Percentiles rank a stretch among this genome's conserved stretches.
Evolutionary conservation across 306 rosid genomes (phyloP).

Genomic region (Acacia melanoxylon): DNA sequence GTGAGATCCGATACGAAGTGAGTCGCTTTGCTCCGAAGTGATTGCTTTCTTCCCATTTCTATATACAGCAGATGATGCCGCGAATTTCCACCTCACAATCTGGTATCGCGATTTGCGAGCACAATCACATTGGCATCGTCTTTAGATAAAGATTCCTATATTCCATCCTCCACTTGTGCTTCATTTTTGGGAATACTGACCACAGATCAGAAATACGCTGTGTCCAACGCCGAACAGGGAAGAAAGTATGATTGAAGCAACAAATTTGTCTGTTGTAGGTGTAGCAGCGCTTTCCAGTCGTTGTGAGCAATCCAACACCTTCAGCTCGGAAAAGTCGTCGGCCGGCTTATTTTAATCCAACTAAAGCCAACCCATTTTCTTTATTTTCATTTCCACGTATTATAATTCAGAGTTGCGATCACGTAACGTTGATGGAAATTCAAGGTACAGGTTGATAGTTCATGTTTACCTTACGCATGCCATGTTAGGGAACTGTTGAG

Average conservation of each 20-base stretch:
- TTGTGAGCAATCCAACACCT: conserved; percentile 12
- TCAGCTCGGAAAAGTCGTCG: neutral
- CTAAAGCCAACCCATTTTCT: neutral
- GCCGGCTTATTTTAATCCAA: neutral
- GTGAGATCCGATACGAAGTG: conserved; percentile 81
- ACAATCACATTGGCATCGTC: neutral
- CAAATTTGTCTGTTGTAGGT: neutral
- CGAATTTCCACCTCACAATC: neutral
- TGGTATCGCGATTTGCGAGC: neutral
- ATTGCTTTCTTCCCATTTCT: conserved; percentile 75
- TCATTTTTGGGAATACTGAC: neutral
- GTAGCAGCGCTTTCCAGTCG: conserved; percentile 35
- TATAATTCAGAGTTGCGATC: neutral
- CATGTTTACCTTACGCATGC: neutral
- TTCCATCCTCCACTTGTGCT: neutral
- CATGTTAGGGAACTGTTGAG: neutral
- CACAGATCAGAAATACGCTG: neutral
- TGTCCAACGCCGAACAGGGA: neutral
- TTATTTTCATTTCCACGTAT: neutral
- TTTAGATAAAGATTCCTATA: neutral
- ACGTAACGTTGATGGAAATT: neutral
- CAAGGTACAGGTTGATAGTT: neutral
- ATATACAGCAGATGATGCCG: neutral
- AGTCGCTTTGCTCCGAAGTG: conserved; percentile 78
- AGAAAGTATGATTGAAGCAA: neutral